Percentiles rank a stretch among this genome's conserved stretches.
Conservation (phyloP, 306 rosid genomes). For the Lathyrus sativus region DNA sequence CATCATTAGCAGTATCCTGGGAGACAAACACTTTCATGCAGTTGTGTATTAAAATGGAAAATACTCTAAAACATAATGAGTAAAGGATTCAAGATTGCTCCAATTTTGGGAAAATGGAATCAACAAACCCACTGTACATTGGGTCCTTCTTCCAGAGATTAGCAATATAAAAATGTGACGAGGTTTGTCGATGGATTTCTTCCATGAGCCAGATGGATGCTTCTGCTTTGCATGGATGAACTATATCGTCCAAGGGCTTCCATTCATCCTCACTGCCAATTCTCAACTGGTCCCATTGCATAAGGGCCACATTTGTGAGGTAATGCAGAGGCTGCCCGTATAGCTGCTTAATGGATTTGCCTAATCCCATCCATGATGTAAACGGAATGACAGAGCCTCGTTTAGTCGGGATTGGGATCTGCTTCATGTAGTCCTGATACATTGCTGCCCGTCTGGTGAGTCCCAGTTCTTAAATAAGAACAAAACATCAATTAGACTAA, state of each 20-base stretch:
- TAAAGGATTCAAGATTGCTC: slow-evolving; percentile 37
- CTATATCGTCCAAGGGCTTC: slow-evolving; percentile 63
- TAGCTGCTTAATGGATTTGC: slow-evolving; percentile 75
- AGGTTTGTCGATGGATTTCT: slow-evolving; percentile 85
- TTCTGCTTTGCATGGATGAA: slow-evolving; percentile 93
- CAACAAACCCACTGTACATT: slow-evolving; percentile 62
- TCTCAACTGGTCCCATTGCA: slow-evolving; percentile 87
- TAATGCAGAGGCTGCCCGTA: slow-evolving; percentile 92
- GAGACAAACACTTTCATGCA: slow-evolving; percentile 21
- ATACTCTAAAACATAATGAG: background rate
- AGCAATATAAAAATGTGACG: slow-evolving; percentile 70
- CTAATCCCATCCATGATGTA: slow-evolving; percentile 84
- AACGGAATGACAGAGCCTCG: slow-evolving; percentile 85
- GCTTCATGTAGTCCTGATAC: slow-evolving; percentile 96
- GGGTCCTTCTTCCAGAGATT: slow-evolving; percentile 74
- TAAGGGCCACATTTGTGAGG: slow-evolving; percentile 81
- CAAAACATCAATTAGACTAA: background rate
- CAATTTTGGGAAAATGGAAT: slow-evolving; percentile 70
- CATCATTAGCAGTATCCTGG: slow-evolving; percentile 6
- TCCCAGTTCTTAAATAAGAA: slow-evolving; percentile 30
- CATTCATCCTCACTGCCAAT: slow-evolving; percentile 61
- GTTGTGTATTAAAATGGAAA: slow-evolving; percentile 7
- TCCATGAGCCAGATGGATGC: slow-evolving; percentile 81
- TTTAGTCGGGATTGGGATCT: slow-evolving; percentile 63
- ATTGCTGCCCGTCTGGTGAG: slow-evolving; percentile 72